Evolutionary conservation across 768 basidiomycete genomes (phyloP), one percentile per base, ranked within the genome.

Genomic region (Dacryopinax spathularia): DNA sequence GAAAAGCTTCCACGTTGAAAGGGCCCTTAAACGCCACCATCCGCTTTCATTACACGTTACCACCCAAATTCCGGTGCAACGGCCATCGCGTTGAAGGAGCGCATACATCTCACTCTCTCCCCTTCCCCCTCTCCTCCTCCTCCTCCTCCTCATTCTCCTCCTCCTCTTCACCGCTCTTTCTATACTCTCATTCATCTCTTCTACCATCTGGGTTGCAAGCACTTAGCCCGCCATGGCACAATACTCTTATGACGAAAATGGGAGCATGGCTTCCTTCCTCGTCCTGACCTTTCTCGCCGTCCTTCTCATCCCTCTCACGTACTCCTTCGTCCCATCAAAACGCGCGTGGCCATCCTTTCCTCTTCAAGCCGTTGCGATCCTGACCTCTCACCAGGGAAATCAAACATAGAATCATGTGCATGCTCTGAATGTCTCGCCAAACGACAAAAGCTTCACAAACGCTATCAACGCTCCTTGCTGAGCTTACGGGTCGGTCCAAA

Each of bases 231-330:
- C 44, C 34, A 67, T 67, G 66, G 66, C 66, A n/a, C 62, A 67
- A 59, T 67, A 67, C 61, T 48, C 66, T 48, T 91, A 91, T 73
- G 89, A 91, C 74, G 89, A 91, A 77, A 81, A 81, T 56, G 89
- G 90, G 67, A 84, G 83, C 67, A 87, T 91, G 87, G 88, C 89
- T 70, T 81, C 84, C 35, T 97, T 93, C 77, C 97, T 97, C 75
- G 75, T 92, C 65, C 83, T 98, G 63, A 91, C 92, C 7, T 86
- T 96, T 72, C 85, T 97, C 67, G 84, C 85, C 63, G 80, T 97
- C 68, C 70, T 91, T 43, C 84, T 98, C 65, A 73, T 91, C 34
- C 95, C 95, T 0, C 73, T 88, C 66, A 88, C 92, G 1, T 69
- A 82, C 22, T 73, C 78, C 60, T 64, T 70, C 33, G 39, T 76